A percentile compares a stretch with the other conserved stretches of the same genome.
phyloP scores from a whole-genome alignment of 2,329 filamentous ascomycete species.

The Myrmaecium sp. region DNA sequence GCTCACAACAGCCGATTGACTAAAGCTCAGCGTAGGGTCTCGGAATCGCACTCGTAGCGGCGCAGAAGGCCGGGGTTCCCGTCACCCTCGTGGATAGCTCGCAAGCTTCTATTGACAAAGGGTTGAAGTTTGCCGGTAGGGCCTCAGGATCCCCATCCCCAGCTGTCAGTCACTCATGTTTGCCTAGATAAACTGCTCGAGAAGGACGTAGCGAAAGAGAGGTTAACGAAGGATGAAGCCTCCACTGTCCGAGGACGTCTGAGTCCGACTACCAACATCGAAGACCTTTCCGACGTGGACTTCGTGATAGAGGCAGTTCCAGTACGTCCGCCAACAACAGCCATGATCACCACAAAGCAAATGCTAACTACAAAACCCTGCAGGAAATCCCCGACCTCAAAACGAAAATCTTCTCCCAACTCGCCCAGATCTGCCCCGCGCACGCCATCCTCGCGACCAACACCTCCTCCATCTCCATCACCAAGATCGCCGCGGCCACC shows the following conservation, averaged over 20 bases:
- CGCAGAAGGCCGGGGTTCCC: slow-evolving; percentile 64
- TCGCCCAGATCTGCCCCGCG: slow-evolving; percentile 64
- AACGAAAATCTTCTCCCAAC: slow-evolving; percentile 65
- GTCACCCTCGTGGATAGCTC: slow-evolving; percentile 77
- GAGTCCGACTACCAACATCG: slow-evolving; percentile 52
- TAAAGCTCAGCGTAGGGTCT: slow-evolving; percentile 52
- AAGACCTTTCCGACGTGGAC: slow-evolving; percentile 66
- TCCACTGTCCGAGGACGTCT: slow-evolving; percentile 55
- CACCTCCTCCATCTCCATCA: slow-evolving; percentile 97
- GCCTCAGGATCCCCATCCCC: background rate
- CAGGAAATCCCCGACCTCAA: slow-evolving; percentile 74
- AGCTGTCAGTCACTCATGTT: background rate
- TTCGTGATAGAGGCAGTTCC: slow-evolving; percentile 97
- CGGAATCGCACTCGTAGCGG: slow-evolving; percentile 88
- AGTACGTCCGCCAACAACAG: slow-evolving; percentile 9
- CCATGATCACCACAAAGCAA: background rate
- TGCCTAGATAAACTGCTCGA: slow-evolving; percentile 67
- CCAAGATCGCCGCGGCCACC: slow-evolving; percentile 80
- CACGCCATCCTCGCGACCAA: slow-evolving; percentile 92
- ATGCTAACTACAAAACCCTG: background rate
- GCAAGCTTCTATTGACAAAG: slow-evolving; percentile 73
- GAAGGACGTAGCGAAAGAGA: slow-evolving; percentile 80
- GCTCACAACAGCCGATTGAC: slow-evolving; percentile 9
- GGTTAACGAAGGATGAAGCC: slow-evolving; percentile 68
- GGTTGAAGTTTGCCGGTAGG: slow-evolving; percentile 70